Evolutionary conservation across 2,329 filamentous ascomycete species (phyloP).

Genomic region (Metarhizium sp.): DNA sequence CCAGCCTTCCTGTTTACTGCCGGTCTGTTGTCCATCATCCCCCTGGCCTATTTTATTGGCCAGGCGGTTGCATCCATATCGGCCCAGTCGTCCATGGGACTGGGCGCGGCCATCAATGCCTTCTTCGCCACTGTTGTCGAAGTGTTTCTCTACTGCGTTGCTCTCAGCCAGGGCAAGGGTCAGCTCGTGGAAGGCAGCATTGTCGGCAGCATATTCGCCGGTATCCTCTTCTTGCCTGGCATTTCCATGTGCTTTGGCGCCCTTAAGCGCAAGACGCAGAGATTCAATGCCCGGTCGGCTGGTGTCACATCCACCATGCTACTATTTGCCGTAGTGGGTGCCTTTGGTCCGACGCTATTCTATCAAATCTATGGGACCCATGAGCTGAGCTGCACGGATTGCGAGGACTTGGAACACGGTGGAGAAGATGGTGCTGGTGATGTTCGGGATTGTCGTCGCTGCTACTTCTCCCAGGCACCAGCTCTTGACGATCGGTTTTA

Average conservation of each 20-base stretch:
- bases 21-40: constrained; percentile 85
- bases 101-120: constrained; percentile 93
- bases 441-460: constrained; percentile 76
- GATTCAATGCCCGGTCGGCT: constrained; percentile 93
- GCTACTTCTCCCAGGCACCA: constrained; percentile 85
- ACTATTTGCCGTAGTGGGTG: constrained; percentile 88
- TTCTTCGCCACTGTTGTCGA: constrained; percentile 98
- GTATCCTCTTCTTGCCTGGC: constrained; percentile 87
- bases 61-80: constrained; percentile 98
- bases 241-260: constrained; percentile 98
- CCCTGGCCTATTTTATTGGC: constrained; percentile 94
- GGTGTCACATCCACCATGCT: constrained; percentile 98
- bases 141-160: constrained; percentile 94
- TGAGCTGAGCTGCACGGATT: constrained; percentile 76
- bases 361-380: constrained; percentile 99
- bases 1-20: constrained; percentile 80
- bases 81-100: constrained; percentile 95
- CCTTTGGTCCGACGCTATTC: constrained; percentile 92
- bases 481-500: constrained; percentile 84
- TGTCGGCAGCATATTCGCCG: constrained; percentile 94
- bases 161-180: constrained; percentile 83
- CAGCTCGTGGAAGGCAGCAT: constrained; percentile 93
- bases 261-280: constrained; percentile 93
- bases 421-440: constrained; percentile 24
- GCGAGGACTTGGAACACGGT: constrained; percentile 33